Evolutionary conservation across 2,329 filamentous ascomycete species (phyloP).

Genomic region (Xenoacremonium recifei): DNA sequence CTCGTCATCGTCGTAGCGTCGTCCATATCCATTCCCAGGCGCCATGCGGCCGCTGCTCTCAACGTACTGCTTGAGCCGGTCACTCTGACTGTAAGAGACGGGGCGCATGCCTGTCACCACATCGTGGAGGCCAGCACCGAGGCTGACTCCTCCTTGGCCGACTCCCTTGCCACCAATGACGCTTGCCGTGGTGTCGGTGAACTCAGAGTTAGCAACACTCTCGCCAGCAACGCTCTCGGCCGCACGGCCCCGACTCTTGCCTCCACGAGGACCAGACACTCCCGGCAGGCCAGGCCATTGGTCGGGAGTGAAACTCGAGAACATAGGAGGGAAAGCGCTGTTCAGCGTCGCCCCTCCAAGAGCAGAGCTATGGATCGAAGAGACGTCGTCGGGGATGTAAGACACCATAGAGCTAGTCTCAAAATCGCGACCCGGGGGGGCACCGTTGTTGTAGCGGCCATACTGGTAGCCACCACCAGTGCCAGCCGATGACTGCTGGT

Average conservation of each 20-base stretch:
- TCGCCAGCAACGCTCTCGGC: conserved; percentile 85
- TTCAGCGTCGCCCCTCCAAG: conserved; percentile 78
- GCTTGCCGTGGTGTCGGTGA: conserved; percentile 78
- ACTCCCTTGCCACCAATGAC: conserved; percentile 73
- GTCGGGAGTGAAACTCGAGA: conserved; percentile 85
- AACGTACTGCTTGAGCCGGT: conserved; percentile 91
- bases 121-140: conserved; percentile 76
- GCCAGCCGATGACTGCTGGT: conserved; percentile 71
- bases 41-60: conserved; percentile 76
- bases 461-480: conserved; percentile 34
- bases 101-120: conserved; percentile 64
- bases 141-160: conserved; percentile 83
- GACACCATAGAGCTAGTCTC: conserved; percentile 89
- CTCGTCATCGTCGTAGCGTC: conserved; percentile 83
- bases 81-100: conserved; percentile 59
- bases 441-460: conserved; percentile 39
- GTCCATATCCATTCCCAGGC: conserved; percentile 66
- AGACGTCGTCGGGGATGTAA: conserved; percentile 96
- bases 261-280: conserved; percentile 58
- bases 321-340: conserved; percentile 85
- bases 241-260: conserved; percentile 64
- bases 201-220: conserved; percentile 87
- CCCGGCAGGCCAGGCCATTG: conserved; percentile 82
- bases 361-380: conserved; percentile 89
- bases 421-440: conserved; percentile 49